phyloP scores from a whole-genome alignment of 306 rosid genomes.

The Medicago arabica region DNA sequence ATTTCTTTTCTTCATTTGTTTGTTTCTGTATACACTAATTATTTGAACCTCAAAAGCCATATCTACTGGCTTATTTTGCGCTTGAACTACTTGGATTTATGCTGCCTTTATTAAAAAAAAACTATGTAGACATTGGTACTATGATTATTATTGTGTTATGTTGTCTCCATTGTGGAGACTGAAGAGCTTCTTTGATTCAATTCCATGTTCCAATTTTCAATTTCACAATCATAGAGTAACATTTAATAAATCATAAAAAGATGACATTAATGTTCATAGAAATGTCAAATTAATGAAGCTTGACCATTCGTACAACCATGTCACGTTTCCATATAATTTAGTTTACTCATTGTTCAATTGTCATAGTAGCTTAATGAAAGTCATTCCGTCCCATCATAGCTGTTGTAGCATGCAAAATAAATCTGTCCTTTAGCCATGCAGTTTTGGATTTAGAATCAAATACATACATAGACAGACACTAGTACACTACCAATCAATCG shows the following conservation, averaged over 20 bases:
- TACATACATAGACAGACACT: no score
- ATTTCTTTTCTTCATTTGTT: neutral
- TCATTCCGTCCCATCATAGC: neutral
- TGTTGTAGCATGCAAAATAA: neutral
- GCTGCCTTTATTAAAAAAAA: neutral
- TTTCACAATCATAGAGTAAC: neutral
- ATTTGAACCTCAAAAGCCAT: constrained; percentile 33
- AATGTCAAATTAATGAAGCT: constrained; percentile 19
- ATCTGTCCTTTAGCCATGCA: neutral
- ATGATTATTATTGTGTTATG: constrained; percentile 40
- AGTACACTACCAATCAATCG: neutral
- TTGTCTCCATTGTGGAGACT: constrained; percentile 27
- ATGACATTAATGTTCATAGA: constrained; percentile 13
- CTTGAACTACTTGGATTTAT: constrained; percentile 27
- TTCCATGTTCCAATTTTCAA: constrained; percentile 12
- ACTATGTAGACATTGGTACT: neutral
- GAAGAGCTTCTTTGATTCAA: constrained; percentile 10
- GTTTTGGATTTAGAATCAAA: neutral
- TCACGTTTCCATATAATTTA: neutral
- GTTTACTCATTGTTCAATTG: neutral
- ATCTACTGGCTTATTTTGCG: constrained; percentile 5
- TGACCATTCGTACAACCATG: neutral
- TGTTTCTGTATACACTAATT: constrained; percentile 15
- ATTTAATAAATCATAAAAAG: neutral
- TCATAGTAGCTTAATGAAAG: neutral